These are phyloP conservation scores for Luzula sylvatica DNA, from an alignment of 176 grass and related monocot genomes.

Conservation along the genomic window DNA sequence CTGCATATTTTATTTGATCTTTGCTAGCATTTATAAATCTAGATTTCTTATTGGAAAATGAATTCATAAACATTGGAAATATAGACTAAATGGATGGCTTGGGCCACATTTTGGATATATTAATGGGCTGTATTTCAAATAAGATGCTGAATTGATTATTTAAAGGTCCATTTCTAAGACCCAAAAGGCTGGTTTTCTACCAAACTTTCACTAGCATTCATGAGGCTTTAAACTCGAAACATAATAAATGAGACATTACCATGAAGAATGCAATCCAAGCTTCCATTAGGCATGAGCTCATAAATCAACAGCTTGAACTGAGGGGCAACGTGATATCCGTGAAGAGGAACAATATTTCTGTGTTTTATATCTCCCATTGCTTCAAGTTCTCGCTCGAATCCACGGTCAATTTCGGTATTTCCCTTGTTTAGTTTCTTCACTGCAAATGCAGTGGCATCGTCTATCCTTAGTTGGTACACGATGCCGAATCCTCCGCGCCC, in stretches of 20 bases:
- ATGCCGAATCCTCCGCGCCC: conserved; percentile 60
- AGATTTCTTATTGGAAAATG: too few species aligned
- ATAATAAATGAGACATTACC: too few species aligned
- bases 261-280: conserved; percentile 52
- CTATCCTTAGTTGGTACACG: conserved; percentile 44
- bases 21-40: too few species aligned
- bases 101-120: too few species aligned
- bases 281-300: conserved; percentile 80
- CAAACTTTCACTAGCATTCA: too few species aligned
- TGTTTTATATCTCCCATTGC: conserved; percentile 86
- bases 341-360: conserved; percentile 53
- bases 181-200: too few species aligned
- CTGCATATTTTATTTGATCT: conserved; percentile 14
- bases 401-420: conserved; percentile 38
- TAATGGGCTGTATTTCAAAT: too few species aligned
- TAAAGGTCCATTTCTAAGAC: too few species aligned
- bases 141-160: too few species aligned
- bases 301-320: conserved; percentile 82
- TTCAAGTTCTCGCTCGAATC: conserved; percentile 72
- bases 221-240: too few species aligned
- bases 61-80: too few species aligned
- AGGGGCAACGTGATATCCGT: conserved; percentile 57
- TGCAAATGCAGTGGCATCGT: conserved; percentile 36
- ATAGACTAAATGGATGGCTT: too few species aligned
- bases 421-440: conserved; percentile 62